Evolutionary conservation across 495 filamentous ascomycete genomes (phyloP), one percentile per base, ranked within the genome.

Genomic region (Lasiosphaeria miniovina): DNA sequence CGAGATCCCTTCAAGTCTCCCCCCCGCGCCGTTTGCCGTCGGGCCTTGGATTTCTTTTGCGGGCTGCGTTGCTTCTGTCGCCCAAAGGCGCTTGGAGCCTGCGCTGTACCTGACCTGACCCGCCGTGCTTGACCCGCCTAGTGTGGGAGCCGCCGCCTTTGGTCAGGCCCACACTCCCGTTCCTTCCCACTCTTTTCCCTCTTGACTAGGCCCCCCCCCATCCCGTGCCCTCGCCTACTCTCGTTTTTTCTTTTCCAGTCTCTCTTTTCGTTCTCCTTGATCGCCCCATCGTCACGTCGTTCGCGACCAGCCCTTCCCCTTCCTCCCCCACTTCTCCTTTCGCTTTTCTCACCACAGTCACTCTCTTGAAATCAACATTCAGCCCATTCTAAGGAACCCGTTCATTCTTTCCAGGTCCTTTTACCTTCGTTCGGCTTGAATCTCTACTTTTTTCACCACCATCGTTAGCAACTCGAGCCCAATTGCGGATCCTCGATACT

Each of bases 291-390:
- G 64, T 61, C 67, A 62, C 68, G 69, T 71, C 65, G 61, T 59
- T 66, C 62, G 54, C 66, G 65, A 63, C 65, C 54, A 62, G 58
- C 66, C 56, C 63, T 63, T 63, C 66, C 66, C 62, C 57, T 66
- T 65, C 64, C 59, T 43, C 57, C 56, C 61, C 68, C 61, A 65
- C 64, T 67, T 70, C 59, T 68, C 54, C 61, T 66, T 70, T 72
- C 61, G 60, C 65, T 72, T 71, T 70, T 67, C 70, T 73, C 68
- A 70, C 71, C 71, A 71, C 66, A 73, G 73, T 76, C 73, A 65
- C 69, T 76, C 73, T 60, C 72, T 76, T 73, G 65, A 60, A 74
- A 67, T 61, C 38, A 68, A 54, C 59, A 61, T 68, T 71, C 60
- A 65, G 55, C 65, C 67, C 60, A 55, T 58, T 68, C 49, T 51